phyloP scores from a whole-genome alignment of 257 asterid species.

The Solanum okadae region DNA sequence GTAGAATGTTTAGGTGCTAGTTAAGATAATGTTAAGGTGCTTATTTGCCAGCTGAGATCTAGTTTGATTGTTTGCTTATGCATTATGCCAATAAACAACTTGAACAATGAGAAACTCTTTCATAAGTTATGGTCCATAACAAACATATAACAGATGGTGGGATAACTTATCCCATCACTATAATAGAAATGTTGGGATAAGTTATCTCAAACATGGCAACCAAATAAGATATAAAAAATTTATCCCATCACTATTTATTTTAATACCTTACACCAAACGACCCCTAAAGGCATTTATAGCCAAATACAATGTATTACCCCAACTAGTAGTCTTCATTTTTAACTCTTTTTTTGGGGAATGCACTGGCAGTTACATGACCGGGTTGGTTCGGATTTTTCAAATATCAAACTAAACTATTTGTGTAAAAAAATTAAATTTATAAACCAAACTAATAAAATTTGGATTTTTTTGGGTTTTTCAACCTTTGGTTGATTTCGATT shows the following conservation, averaged over 20 bases:
- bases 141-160: neutral
- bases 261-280: too few relatives aligned
- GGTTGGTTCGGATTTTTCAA: too few relatives aligned
- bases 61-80: neutral
- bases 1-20: neutral
- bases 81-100: neutral
- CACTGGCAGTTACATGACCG: neutral
- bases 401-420: too few relatives aligned
- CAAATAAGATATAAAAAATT: too few relatives aligned
- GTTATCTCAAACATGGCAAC: too few relatives aligned
- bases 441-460: too few relatives aligned
- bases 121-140: neutral
- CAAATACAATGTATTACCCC: neutral
- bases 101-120: neutral
- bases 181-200: too few relatives aligned
- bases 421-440: too few relatives aligned
- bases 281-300: neutral
- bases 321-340: neutral
- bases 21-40: neutral
- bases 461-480: too few relatives aligned
- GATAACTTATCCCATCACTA: too few relatives aligned
- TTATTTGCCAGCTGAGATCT: neutral
- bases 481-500: too few relatives aligned
- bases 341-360: neutral
- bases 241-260: too few relatives aligned